phyloP scores from a whole-genome alignment of 352 stramenopile species.

The Pythium monospermum region DNA sequence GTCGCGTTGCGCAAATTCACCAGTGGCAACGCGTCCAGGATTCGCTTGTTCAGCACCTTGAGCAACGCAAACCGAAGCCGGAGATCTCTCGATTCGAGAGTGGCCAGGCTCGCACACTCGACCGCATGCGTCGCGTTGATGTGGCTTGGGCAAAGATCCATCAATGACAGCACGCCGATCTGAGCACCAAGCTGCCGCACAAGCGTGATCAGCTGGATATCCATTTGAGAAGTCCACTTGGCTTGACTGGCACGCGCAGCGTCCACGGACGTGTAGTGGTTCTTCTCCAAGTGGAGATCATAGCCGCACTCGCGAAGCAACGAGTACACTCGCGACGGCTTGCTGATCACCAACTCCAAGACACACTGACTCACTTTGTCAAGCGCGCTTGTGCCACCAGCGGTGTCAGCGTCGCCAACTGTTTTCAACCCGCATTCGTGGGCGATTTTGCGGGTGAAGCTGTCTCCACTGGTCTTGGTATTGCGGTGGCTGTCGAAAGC shows the following conservation, averaged over 20 bases:
- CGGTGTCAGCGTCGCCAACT: neutral
- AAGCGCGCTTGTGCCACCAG: neutral
- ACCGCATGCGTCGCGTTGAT: conserved; percentile 24
- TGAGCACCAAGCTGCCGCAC: conserved; percentile 34
- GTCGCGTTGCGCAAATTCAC: conserved; percentile 54
- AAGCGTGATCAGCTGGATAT: conserved; percentile 58
- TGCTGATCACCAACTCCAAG: conserved; percentile 14
- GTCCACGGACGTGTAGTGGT: conserved; percentile 41
- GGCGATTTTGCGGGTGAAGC: neutral
- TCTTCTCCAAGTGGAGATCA: conserved; percentile 50
- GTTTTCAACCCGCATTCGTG: neutral
- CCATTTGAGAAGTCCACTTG: conserved; percentile 74
- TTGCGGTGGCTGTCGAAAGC: too few relatives aligned
- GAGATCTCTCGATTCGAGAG: conserved; percentile 51
- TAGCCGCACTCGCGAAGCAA: conserved; percentile 47
- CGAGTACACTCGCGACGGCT: conserved; percentile 35
- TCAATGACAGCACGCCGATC: conserved; percentile 53
- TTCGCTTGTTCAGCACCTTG: conserved; percentile 52
- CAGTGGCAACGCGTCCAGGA: conserved; percentile 49
- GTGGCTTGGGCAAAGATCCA: conserved; percentile 63
- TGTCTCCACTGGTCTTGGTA: too few relatives aligned
- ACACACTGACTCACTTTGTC: neutral
- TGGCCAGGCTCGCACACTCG: conserved; percentile 33
- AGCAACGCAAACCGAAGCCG: conserved; percentile 54
- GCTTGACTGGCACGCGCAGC: conserved; percentile 37